phyloP scores from a whole-genome alignment of 179 eudicot genomes.

The Pouteria campechiana region DNA sequence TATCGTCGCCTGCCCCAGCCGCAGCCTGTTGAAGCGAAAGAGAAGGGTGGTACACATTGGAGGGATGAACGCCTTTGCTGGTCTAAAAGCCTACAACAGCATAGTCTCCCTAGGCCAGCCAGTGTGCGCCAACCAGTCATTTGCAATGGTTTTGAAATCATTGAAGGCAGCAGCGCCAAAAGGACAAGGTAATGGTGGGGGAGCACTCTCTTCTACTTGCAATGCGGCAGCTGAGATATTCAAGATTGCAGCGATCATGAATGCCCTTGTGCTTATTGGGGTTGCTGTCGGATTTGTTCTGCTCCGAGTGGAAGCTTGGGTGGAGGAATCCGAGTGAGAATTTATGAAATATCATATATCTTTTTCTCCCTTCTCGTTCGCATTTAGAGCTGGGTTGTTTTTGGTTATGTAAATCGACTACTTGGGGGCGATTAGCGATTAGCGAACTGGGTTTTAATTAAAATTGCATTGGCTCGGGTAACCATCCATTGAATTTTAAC shows the following conservation, averaged over 20 bases:
- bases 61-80: conserved; percentile 57
- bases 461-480: too few species aligned
- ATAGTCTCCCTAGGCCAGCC: conserved; percentile 38
- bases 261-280: conserved; percentile 51
- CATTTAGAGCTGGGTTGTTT: too few species aligned
- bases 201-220: conserved; percentile 47
- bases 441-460: too few species aligned
- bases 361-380: too few species aligned
- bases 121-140: conserved; percentile 36
- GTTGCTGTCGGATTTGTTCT: conserved; percentile 71
- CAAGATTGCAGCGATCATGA: conserved; percentile 61
- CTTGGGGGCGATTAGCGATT: too few species aligned
- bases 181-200: conserved; percentile 25
- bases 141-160: conserved; percentile 44
- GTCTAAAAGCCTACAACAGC: conserved; percentile 58
- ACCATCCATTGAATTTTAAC: too few species aligned
- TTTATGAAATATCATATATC: too few species aligned
- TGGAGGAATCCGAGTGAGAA: conserved; percentile 55
- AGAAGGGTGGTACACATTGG: conserved; percentile 32
- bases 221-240: conserved; percentile 59
- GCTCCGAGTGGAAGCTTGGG: conserved; percentile 49
- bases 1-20: conserved; percentile 19
- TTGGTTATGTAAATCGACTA: too few species aligned
- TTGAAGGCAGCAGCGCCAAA: conserved; percentile 13
- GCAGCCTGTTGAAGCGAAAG: conserved; percentile 7